Percentiles rank a stretch among this genome's conserved stretches.
These are phyloP conservation scores for Saccharum hybrid DNA, from an alignment of 202 grass and related monocot species.

Conservation along the genomic window DNA sequence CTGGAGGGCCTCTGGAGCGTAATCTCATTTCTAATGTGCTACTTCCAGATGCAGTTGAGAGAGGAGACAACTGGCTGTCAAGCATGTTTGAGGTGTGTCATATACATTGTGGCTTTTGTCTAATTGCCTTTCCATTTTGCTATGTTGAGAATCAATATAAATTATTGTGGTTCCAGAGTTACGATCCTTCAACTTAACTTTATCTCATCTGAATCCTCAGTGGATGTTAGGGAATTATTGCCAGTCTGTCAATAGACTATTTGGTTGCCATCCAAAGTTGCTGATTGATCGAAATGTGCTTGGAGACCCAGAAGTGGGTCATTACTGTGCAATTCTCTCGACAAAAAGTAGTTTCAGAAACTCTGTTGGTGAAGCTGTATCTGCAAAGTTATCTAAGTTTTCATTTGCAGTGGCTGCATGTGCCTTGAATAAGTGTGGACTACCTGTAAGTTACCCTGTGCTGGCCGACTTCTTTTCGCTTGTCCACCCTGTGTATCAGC, in stretches of 20 bases:
- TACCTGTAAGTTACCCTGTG: constrained; percentile 77
- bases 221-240: constrained; percentile 90
- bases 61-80: constrained; percentile 86
- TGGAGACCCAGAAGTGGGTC: constrained; percentile 76
- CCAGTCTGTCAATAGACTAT: constrained; percentile 64
- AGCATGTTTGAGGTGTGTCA: constrained; percentile 85
- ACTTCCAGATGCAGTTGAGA: constrained; percentile 81
- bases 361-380: constrained; percentile 74
- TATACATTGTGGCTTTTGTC: constrained; percentile 21
- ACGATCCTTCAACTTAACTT: constrained; percentile 42
- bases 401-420: constrained; percentile 61
- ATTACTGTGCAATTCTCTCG: constrained; percentile 74
- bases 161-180: constrained; percentile 25
- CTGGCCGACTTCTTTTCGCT: not conserved
- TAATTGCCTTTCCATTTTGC: constrained; percentile 21
- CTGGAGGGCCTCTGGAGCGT: constrained; percentile 71
- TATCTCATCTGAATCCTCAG: constrained; percentile 63
- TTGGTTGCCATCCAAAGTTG: constrained; percentile 51
- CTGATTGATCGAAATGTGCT: constrained; percentile 51
- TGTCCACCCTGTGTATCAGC: constrained; percentile 24
- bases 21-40: constrained; percentile 81
- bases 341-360: constrained; percentile 82
- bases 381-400: constrained; percentile 74
- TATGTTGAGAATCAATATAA: constrained; percentile 43
- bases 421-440: constrained; percentile 79